Conservation (phyloP, 2,329 filamentous ascomycete genomes). For the Exserohilum rostratum region DNA sequence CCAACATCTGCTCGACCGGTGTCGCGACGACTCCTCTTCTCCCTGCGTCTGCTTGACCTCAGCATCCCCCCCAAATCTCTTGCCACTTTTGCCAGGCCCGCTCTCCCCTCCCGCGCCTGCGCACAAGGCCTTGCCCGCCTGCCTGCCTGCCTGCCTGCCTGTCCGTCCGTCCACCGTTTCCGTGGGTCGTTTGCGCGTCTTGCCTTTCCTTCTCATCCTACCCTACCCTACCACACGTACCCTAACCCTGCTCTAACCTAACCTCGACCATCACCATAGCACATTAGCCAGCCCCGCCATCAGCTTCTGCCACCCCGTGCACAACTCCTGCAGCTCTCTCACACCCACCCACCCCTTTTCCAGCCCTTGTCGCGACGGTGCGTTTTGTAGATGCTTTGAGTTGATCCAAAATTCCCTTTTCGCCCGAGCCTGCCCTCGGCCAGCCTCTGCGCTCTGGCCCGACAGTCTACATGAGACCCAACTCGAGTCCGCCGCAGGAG, state of each 20-base stretch:
- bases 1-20: conserved; percentile 29
- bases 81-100: conserved; percentile 21
- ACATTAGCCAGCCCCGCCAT: conserved; percentile 23
- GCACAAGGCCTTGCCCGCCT: neutral
- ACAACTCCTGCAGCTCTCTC: conserved; percentile 10
- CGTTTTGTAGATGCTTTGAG: conserved; percentile 28
- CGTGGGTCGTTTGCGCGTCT: neutral
- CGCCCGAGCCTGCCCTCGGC: conserved; percentile 15
- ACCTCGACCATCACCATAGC: conserved; percentile 15
- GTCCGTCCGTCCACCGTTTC: neutral
- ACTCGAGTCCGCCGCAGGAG: conserved; percentile 60
- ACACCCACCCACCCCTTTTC: conserved; percentile 2
- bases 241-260: neutral
- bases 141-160: conserved; percentile 5
- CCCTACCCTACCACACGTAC: too few species aligned
- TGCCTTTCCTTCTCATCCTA: neutral
- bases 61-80: conserved; percentile 10
- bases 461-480: conserved; percentile 60
- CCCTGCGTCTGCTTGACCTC: conserved; percentile 13
- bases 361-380: conserved; percentile 24
- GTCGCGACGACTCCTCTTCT: conserved; percentile 12
- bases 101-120: conserved; percentile 13
- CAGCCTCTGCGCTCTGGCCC: conserved; percentile 26
- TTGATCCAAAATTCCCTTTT: conserved; percentile 14
- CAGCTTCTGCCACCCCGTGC: conserved; percentile 14